Conservation (phyloP, 2,329 filamentous ascomycete genomes). For the Fusarium sp. region DNA sequence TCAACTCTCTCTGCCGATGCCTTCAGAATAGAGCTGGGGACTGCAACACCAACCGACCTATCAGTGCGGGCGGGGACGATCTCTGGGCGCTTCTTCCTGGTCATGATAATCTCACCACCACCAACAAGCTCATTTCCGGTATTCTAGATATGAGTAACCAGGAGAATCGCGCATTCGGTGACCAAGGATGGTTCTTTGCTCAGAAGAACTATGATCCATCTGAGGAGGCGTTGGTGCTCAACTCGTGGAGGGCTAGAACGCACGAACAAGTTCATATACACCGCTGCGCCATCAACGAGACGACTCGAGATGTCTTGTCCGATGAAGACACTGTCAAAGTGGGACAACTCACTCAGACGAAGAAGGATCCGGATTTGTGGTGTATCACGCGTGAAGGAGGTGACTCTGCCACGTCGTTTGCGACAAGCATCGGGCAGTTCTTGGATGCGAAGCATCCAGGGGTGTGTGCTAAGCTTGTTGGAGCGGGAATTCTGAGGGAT, state of each 20-base stretch:
- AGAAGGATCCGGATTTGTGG: conserved; percentile 1
- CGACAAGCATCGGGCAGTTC: background rate
- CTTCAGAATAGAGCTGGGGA: background rate
- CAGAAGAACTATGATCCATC: conserved; percentile 9
- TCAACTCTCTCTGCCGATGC: background rate
- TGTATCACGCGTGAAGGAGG: background rate
- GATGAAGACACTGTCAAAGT: background rate
- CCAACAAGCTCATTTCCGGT: conserved; percentile 8
- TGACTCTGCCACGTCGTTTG: background rate
- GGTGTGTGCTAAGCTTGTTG: conserved; percentile 9
- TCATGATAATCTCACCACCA: conserved; percentile 13
- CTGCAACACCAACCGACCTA: background rate
- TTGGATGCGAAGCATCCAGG: background rate
- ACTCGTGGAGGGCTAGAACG: conserved; percentile 17
- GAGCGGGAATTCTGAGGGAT: conserved; percentile 29
- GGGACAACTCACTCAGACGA: background rate
- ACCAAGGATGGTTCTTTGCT: conserved; percentile 18
- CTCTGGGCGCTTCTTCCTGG: conserved; percentile 7
- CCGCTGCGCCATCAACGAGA: conserved; percentile 10
- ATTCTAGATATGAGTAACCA: conserved; percentile 9
- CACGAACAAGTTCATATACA: conserved; percentile 31
- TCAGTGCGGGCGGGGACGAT: background rate
- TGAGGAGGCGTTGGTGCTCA: conserved; percentile 7
- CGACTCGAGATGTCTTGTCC: background rate
- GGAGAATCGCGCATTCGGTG: background rate